Percentiles rank a stretch among this genome's conserved stretches.
These are phyloP conservation scores for Pyracantha coccinea DNA, from an alignment of 331 rosid species.

Conservation along the genomic window DNA sequence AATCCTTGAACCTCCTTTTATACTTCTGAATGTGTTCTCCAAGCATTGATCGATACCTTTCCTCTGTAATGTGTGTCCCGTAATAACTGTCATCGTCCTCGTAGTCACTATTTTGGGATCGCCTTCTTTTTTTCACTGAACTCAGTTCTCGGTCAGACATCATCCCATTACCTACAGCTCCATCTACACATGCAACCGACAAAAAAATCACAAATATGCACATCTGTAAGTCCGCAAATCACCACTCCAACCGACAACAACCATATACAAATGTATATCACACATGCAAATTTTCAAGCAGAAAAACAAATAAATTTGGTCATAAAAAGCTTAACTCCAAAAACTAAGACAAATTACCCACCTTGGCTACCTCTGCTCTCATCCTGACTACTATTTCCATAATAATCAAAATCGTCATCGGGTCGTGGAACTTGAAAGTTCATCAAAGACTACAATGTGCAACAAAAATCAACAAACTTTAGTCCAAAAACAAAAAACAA, in stretches of 20 bases:
- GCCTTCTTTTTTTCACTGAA: conserved; percentile 50
- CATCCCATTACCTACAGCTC: conserved; percentile 53
- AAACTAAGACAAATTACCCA: conserved; percentile 18
- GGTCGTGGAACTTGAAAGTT: conserved; percentile 87
- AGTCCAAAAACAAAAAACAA: neutral
- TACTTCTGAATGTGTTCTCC: conserved; percentile 89
- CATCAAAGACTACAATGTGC: conserved; percentile 76
- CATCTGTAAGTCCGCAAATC: conserved; percentile 9
- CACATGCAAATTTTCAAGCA: conserved; percentile 5
- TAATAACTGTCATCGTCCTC: conserved; percentile 53
- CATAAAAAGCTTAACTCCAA: neutral
- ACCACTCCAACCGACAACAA: neutral
- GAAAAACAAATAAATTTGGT: neutral
- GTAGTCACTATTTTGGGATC: conserved; percentile 55
- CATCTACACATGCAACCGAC: conserved; percentile 44
- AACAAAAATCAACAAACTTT: neutral
- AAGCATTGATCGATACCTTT: conserved; percentile 82
- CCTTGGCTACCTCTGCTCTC: conserved; percentile 98
- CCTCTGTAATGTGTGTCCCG: conserved; percentile 58
- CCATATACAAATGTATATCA: neutral
- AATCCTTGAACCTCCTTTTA: conserved; percentile 77
- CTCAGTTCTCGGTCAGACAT: conserved; percentile 47
- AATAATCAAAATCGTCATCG: conserved; percentile 86
- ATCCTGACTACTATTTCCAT: conserved; percentile 97
- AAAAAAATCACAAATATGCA: conserved; percentile 15